Conservation (phyloP, 2,329 filamentous ascomycete species). For the Monilinia aucupariae region DNA sequence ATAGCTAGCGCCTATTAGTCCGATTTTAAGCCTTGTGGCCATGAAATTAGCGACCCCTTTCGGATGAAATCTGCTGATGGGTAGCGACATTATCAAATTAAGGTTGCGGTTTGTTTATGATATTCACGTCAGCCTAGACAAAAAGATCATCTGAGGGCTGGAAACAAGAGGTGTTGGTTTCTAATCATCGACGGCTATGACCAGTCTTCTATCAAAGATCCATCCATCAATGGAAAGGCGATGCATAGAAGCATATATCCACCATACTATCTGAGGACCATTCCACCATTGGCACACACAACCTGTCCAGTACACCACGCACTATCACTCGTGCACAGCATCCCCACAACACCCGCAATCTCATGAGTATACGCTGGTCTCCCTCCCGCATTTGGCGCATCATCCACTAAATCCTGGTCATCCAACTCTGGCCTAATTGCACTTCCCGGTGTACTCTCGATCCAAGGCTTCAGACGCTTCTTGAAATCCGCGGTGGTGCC, state of each 20-base stretch:
- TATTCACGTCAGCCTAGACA: background rate
- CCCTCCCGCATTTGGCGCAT: conserved; percentile 50
- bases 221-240: background rate
- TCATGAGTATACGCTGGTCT: conserved; percentile 62
- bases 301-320: conserved; percentile 75
- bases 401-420: conserved; percentile 54
- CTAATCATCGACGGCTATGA: background rate
- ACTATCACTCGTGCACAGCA: conserved; percentile 68
- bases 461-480: conserved; percentile 53
- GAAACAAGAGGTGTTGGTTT: background rate
- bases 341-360: conserved; percentile 69
- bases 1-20: background rate
- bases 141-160: background rate
- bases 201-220: background rate
- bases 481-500: conserved; percentile 53
- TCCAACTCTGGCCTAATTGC: conserved; percentile 57
- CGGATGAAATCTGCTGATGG: background rate
- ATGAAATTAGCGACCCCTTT: background rate
- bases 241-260: background rate
- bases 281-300: conserved; percentile 74
- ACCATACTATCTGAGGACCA: conserved; percentile 45
- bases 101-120: background rate
- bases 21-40: background rate
- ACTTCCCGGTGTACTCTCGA: conserved; percentile 60
- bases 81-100: background rate